phyloP scores from a whole-genome alignment of 1,139 yeast species.

The Debaryomycetaceae sp. region DNA sequence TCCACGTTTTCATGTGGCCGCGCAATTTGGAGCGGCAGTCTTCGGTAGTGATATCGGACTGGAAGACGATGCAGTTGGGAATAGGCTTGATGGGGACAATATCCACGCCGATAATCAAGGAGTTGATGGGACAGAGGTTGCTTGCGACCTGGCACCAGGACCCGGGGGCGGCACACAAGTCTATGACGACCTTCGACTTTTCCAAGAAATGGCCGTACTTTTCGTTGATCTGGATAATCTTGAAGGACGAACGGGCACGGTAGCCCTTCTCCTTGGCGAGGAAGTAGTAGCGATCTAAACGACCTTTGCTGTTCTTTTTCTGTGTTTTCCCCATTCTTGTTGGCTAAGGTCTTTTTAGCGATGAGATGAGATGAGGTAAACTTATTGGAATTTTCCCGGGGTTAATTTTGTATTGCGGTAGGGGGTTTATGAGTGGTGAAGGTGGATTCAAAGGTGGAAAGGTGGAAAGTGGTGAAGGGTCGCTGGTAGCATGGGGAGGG shows the following conservation, averaged over 20 bases:
- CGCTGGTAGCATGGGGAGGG: too few relatives aligned
- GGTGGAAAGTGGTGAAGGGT: too few relatives aligned
- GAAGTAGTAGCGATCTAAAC: conserved; percentile 80
- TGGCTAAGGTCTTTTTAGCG: too few relatives aligned
- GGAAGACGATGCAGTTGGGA: conserved; percentile 75
- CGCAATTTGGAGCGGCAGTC: conserved; percentile 64
- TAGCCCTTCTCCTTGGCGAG: conserved; percentile 97
- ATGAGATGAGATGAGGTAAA: too few relatives aligned
- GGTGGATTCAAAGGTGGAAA: too few relatives aligned
- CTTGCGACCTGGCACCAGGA: conserved; percentile 98
- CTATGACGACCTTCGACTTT: conserved; percentile 75
- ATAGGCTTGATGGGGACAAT: conserved; percentile 96
- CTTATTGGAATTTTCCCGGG: too few relatives aligned
- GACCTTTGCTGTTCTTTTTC: conserved; percentile 96
- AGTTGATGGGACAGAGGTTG: conserved; percentile 38
- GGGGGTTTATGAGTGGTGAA: too few relatives aligned
- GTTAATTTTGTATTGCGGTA: too few relatives aligned
- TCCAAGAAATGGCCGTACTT: conserved; percentile 76
- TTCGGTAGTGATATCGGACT: conserved; percentile 93
- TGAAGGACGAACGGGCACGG: conserved; percentile 94
- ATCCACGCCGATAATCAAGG: conserved; percentile 75
- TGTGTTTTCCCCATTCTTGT: too few relatives aligned
- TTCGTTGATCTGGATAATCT: conserved; percentile 78
- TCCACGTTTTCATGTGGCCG: conserved; percentile 79
- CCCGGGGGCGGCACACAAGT: conserved; percentile 97